These are phyloP conservation scores for Claviceps sorghi DNA, from an alignment of 2,329 filamentous ascomycete genomes.

Conservation along the genomic window DNA sequence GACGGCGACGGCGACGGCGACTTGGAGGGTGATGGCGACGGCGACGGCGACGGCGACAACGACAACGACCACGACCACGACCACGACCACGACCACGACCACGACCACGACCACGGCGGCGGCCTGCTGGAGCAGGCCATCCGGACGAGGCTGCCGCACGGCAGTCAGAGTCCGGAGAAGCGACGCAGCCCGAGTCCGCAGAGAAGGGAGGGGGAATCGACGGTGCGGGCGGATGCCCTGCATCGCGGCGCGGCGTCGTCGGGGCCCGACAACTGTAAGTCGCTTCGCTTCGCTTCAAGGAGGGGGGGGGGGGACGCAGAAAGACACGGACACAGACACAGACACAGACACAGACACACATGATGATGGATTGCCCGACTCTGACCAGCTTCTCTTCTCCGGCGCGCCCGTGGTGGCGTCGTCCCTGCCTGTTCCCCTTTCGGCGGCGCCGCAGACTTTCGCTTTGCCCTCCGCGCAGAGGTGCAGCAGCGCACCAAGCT, in stretches of 20 bases:
- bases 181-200: slow-evolving; percentile 31
- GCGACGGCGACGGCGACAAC: not conserved
- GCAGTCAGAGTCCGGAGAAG: slow-evolving; percentile 41
- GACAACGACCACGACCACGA: too few species aligned
- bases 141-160: slow-evolving; percentile 38
- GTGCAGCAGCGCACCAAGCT: slow-evolving; percentile 77
- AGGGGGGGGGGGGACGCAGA: too few species aligned
- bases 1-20: not conserved
- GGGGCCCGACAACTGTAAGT: slow-evolving; percentile 35
- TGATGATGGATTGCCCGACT: too few species aligned
- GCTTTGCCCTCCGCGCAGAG: slow-evolving; percentile 75
- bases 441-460: slow-evolving; percentile 49
- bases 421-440: not conserved
- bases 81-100: too few species aligned
- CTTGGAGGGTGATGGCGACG: not conserved
- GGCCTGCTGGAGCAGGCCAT: slow-evolving; percentile 39
- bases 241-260: slow-evolving; percentile 10
- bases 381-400: not conserved
- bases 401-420: too few species aligned
- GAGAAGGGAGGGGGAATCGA: slow-evolving; percentile 21
- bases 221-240: slow-evolving; percentile 21
- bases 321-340: not conserved
- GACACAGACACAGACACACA: too few species aligned
- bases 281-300: not conserved
- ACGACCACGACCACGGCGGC: too few species aligned